Percentiles rank a stretch among this genome's conserved stretches.
phyloP scores from a whole-genome alignment of 768 basidiomycete genomes.

The Lentinus brumalis region DNA sequence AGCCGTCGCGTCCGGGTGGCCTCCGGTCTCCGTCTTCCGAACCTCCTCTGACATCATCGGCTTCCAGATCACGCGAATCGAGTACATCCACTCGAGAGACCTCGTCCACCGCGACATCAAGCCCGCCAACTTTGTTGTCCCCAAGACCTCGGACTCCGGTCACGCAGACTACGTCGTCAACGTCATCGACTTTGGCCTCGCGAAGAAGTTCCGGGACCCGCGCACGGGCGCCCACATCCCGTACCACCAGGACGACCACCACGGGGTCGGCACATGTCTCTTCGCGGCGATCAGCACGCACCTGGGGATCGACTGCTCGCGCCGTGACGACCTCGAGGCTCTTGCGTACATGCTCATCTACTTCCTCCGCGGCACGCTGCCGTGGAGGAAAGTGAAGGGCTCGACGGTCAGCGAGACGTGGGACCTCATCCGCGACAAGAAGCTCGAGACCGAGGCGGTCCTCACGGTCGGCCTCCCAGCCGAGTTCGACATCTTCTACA shows the following conservation, averaged over 20 bases:
- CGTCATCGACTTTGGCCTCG: conserved; percentile 88
- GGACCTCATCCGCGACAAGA: conserved; percentile 78
- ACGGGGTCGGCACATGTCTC: conserved; percentile 77
- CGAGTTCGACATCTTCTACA: conserved; percentile 80
- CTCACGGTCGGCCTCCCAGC: conserved; percentile 77
- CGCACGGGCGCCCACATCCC: conserved; percentile 68
- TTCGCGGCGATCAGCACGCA: conserved; percentile 79
- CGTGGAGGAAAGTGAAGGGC: conserved; percentile 76
- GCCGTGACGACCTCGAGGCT: conserved; percentile 79
- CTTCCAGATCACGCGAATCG: conserved; percentile 85
- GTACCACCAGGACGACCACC: conserved; percentile 71
- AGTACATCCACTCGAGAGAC: conserved; percentile 94
- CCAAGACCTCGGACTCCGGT: conserved; percentile 45
- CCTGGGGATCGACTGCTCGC: conserved; percentile 72
- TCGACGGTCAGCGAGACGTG: conserved; percentile 67
- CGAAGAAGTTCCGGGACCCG: conserved; percentile 74
- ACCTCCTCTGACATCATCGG: conserved; percentile 19
- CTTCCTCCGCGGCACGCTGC: conserved; percentile 74
- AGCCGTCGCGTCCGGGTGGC: not conserved
- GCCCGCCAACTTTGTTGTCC: conserved; percentile 96
- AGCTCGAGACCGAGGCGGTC: conserved; percentile 61
- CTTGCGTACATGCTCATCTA: conserved; percentile 85
- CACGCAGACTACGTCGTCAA: conserved; percentile 71
- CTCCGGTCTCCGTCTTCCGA: conserved; percentile 12
- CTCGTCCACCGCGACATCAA: conserved; percentile 98